A percentile compares a stretch with the other conserved stretches of the same genome.
Evolutionary conservation across 805 yeast species (phyloP).

Genomic region (Crinitomyces ghanaensis): DNA sequence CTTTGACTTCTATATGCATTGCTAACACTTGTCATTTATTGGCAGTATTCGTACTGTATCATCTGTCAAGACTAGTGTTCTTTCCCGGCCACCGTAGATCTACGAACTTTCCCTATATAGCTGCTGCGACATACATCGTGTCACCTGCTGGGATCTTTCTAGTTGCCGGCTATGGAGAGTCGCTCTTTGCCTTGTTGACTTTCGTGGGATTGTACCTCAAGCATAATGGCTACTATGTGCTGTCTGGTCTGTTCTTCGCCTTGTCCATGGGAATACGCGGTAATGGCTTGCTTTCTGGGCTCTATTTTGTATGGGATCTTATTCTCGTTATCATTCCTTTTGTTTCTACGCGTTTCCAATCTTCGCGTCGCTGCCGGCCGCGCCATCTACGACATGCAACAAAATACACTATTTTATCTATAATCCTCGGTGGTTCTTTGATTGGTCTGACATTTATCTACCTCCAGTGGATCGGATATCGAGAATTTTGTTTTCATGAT

Average conservation of each 20-base stretch:
- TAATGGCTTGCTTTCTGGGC: conserved; percentile 65
- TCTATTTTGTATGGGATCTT: conserved; percentile 50
- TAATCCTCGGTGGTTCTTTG: conserved; percentile 44
- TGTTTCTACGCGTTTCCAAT: background rate
- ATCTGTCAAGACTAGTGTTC: conserved; percentile 31
- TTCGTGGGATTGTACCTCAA: conserved; percentile 46
- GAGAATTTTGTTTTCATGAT: conserved; percentile 44
- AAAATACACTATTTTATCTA: conserved; percentile 11
- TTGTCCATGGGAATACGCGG: conserved; percentile 57
- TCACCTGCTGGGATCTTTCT: conserved; percentile 77
- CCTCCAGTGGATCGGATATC: conserved; percentile 44
- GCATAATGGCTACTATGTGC: conserved; percentile 31
- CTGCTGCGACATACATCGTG: conserved; percentile 40
- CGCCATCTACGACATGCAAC: background rate
- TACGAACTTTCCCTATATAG: conserved; percentile 23
- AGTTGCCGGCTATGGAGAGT: conserved; percentile 66
- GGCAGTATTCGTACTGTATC: conserved; percentile 38
- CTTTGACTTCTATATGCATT: conserved; percentile 37
- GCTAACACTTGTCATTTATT: conserved; percentile 43
- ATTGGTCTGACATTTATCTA: conserved; percentile 36
- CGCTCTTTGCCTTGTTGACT: conserved; percentile 49
- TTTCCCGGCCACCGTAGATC: conserved; percentile 17
- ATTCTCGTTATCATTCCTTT: conserved; percentile 12
- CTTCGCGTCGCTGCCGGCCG: too few species aligned
- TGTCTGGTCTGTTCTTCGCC: conserved; percentile 45